These are phyloP conservation scores for Amanita exitialis DNA, from an alignment of 768 basidiomycete genomes.

Conservation along the genomic window DNA sequence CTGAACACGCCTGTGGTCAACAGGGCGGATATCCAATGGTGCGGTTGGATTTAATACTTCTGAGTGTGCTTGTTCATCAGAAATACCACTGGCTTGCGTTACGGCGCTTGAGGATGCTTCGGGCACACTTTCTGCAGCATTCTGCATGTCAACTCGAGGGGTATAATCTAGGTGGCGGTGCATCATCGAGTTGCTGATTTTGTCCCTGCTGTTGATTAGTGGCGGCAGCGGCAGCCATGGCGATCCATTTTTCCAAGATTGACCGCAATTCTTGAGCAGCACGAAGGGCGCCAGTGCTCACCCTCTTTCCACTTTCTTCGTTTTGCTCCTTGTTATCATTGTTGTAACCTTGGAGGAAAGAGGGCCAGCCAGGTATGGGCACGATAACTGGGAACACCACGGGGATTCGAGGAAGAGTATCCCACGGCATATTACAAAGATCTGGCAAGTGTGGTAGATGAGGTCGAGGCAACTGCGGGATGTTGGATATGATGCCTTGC, in stretches of 20 bases:
- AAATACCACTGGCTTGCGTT: conserved; percentile 2
- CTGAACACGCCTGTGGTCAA: conserved; percentile 38
- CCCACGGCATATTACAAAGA: conserved; percentile 56
- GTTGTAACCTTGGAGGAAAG: conserved; percentile 31
- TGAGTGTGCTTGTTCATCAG: conserved; percentile 6
- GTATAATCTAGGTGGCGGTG: conserved; percentile 70
- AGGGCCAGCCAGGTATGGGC: conserved; percentile 55
- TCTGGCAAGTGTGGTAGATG: conserved; percentile 58
- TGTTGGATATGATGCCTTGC: conserved; percentile 37
- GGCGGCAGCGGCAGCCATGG: conserved; percentile 39
- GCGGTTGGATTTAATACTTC: conserved; percentile 15
- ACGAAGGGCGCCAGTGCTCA: conserved; percentile 32
- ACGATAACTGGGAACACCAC: conserved; percentile 76
- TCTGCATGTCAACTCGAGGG: conserved; percentile 31
- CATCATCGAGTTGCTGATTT: conserved; percentile 32
- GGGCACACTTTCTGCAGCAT: conserved; percentile 6
- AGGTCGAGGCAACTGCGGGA: conserved; percentile 43
- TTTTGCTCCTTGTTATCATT: conserved; percentile 18
- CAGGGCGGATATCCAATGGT: conserved; percentile 23
- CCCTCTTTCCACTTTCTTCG: conserved; percentile 20
- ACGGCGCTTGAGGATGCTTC: conserved; percentile 8
- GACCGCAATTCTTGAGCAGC: conserved; percentile 56
- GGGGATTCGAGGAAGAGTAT: conserved; percentile 53
- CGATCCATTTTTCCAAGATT: conserved; percentile 72
- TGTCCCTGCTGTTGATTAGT: conserved; percentile 15